Percentiles rank a stretch among this genome's conserved stretches.
Conservation (phyloP, 1,284 basidiomycete genomes). For the Fistulinella cinereoalba region DNA sequence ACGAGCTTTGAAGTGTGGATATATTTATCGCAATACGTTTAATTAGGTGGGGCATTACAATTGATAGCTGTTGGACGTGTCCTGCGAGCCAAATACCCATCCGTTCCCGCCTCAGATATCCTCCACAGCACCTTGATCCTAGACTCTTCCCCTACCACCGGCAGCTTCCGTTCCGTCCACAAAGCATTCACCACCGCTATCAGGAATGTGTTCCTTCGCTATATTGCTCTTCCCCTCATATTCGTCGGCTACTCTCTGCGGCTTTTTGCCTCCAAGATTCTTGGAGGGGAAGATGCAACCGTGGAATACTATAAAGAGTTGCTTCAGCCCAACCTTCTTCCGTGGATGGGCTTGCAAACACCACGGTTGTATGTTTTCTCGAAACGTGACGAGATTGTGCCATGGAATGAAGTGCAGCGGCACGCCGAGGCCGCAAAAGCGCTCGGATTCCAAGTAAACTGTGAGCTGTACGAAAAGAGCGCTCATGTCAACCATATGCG, state of each 20-base stretch:
- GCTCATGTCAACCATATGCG: constrained; percentile 57
- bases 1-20: neutral
- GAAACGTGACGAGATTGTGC: constrained; percentile 45
- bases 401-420: constrained; percentile 39
- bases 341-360: constrained; percentile 43
- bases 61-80: neutral
- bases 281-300: constrained; percentile 21
- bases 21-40: neutral
- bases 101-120: neutral
- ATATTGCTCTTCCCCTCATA: neutral
- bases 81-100: neutral
- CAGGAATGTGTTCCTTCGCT: neutral
- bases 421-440: constrained; percentile 39
- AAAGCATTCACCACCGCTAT: neutral
- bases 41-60: neutral
- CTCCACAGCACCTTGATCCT: neutral
- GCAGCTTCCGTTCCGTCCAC: neutral
- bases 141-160: neutral
- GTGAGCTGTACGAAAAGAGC: constrained; percentile 45
- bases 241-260: neutral
- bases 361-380: constrained; percentile 57
- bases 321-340: constrained; percentile 38
- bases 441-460: constrained; percentile 38
- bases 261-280: neutral
- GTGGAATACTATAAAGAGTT: constrained; percentile 25